These are phyloP conservation scores for Elsinoe fawcettii DNA, from an alignment of 2,329 filamentous ascomycete genomes.

Conservation along the genomic window DNA sequence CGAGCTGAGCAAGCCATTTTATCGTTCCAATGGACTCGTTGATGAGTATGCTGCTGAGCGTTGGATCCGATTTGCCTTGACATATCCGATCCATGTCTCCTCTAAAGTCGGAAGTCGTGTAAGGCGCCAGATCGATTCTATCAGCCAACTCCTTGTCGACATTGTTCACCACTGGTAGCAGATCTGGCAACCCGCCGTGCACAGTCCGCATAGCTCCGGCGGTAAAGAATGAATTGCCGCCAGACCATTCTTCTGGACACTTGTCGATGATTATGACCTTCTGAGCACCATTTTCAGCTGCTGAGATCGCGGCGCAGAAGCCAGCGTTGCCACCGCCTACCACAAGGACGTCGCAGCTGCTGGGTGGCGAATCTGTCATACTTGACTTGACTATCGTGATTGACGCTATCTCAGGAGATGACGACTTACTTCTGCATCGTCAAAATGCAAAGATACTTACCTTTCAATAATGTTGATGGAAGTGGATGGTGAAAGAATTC, in stretches of 20 bases:
- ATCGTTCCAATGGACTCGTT: constrained; percentile 25
- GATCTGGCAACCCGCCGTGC: constrained; percentile 48
- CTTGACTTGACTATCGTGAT: too few species aligned
- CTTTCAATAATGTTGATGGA: not conserved
- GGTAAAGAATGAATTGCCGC: constrained; percentile 59
- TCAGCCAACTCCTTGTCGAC: constrained; percentile 39
- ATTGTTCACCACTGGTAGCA: constrained; percentile 57
- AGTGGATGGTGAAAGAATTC: not conserved
- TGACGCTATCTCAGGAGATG: not conserved
- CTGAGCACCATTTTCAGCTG: constrained; percentile 40
- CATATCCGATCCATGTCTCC: constrained; percentile 52
- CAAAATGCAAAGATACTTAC: not conserved
- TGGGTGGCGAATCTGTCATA: not conserved
- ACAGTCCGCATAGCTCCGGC: constrained; percentile 55
- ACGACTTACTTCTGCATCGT: not conserved
- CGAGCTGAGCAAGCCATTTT: constrained; percentile 32
- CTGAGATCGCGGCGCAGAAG: constrained; percentile 52
- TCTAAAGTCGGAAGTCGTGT: constrained; percentile 48
- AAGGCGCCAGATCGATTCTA: constrained; percentile 52
- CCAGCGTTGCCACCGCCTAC: constrained; percentile 59
- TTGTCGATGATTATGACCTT: constrained; percentile 53
- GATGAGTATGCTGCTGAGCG: constrained; percentile 44
- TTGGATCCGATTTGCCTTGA: constrained; percentile 44
- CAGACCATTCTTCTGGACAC: constrained; percentile 50
- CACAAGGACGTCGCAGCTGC: constrained; percentile 41